Evolutionary conservation across 2,329 filamentous ascomycete genomes (phyloP).

Genomic region (Fusarium torreyae): DNA sequence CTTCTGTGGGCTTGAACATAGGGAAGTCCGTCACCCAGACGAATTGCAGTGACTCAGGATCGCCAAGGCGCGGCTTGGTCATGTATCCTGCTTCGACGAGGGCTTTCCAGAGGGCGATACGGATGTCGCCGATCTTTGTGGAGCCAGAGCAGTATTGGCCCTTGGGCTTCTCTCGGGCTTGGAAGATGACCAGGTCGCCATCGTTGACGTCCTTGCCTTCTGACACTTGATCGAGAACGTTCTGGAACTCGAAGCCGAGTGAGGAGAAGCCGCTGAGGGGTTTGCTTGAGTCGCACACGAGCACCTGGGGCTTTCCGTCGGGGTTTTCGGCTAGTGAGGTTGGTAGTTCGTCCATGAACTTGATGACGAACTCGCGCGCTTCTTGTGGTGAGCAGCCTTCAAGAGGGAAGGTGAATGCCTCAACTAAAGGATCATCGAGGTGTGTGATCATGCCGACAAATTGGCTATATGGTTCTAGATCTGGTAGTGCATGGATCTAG

Average conservation of each 20-base stretch:
- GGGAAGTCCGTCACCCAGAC: slow-evolving; percentile 94
- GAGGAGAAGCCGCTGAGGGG: slow-evolving; percentile 84
- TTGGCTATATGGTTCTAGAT: slow-evolving; percentile 69
- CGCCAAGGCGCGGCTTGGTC: slow-evolving; percentile 55
- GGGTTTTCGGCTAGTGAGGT: slow-evolving; percentile 76
- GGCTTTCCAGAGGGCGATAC: slow-evolving; percentile 77
- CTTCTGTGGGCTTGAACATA: slow-evolving; percentile 83
- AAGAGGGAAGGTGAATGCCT: slow-evolving; percentile 79
- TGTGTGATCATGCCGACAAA: slow-evolving; percentile 83
- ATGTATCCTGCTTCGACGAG: slow-evolving; percentile 76
- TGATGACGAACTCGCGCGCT: slow-evolving; percentile 73
- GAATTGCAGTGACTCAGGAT: slow-evolving; percentile 70
- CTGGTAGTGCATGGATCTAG: slow-evolving; percentile 76
- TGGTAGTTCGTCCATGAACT: slow-evolving; percentile 78
- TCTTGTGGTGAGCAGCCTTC: slow-evolving; percentile 65
- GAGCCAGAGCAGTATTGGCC: slow-evolving; percentile 74
- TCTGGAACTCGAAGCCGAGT: slow-evolving; percentile 78
- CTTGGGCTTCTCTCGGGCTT: slow-evolving; percentile 77
- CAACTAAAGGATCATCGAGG: slow-evolving; percentile 78
- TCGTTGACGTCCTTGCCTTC: slow-evolving; percentile 62
- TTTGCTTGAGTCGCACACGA: slow-evolving; percentile 80
- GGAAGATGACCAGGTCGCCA: slow-evolving; percentile 85
- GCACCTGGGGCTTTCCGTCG: slow-evolving; percentile 84
- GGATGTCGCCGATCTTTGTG: slow-evolving; percentile 78
- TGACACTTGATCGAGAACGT: slow-evolving; percentile 58